Evolutionary conservation across 2,329 filamentous ascomycete genomes (phyloP).

Genomic region (Fusarium heterosporum): DNA sequence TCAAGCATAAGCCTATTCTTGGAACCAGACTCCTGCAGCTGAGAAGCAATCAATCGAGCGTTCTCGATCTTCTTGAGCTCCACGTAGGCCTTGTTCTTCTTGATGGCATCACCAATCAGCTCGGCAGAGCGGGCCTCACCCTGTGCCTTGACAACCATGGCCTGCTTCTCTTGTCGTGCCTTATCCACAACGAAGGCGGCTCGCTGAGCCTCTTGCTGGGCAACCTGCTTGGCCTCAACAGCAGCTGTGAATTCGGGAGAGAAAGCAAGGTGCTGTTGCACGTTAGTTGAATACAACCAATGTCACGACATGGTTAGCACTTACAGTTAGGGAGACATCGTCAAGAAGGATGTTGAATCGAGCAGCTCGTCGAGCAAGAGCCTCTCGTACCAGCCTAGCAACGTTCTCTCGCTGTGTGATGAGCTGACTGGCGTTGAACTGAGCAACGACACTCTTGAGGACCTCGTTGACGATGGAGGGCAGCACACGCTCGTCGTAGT

Average conservation of each 20-base stretch:
- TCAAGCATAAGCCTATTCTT: slow-evolving; percentile 96
- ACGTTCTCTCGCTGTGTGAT: slow-evolving; percentile 99
- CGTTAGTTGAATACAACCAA: slow-evolving; percentile 11
- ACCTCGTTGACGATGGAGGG: slow-evolving; percentile 99
- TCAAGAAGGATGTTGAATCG: slow-evolving; percentile 98
- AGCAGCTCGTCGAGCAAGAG: slow-evolving; percentile 88
- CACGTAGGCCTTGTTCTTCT: slow-evolving; percentile 97
- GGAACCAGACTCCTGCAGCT: slow-evolving; percentile 86
- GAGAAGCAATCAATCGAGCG: slow-evolving; percentile 85
- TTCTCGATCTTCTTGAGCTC: slow-evolving; percentile 99
- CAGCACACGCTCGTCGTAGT: slow-evolving; percentile 97
- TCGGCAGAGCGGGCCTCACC: slow-evolving; percentile 98
- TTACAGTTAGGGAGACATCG: slow-evolving; percentile 94
- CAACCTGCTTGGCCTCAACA: slow-evolving; percentile 79
- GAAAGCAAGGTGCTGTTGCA: slow-evolving; percentile 73
- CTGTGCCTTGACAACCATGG: slow-evolving; percentile 97
- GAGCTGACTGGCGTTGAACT: slow-evolving; percentile 98
- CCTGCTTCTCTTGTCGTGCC: slow-evolving; percentile 98
- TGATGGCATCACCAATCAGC: slow-evolving; percentile 98
- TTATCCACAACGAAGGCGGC: slow-evolving; percentile 99
- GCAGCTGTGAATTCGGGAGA: slow-evolving; percentile 80
- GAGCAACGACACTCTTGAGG: slow-evolving; percentile 96
- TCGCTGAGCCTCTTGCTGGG: slow-evolving; percentile 93
- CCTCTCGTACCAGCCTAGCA: slow-evolving; percentile 89
- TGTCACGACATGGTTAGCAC: slow-evolving; percentile 42